Evolutionary conservation across 352 stramenopile genomes (phyloP), one percentile per base, ranked within the genome.

Genomic region (Peronospora farinosa): DNA sequence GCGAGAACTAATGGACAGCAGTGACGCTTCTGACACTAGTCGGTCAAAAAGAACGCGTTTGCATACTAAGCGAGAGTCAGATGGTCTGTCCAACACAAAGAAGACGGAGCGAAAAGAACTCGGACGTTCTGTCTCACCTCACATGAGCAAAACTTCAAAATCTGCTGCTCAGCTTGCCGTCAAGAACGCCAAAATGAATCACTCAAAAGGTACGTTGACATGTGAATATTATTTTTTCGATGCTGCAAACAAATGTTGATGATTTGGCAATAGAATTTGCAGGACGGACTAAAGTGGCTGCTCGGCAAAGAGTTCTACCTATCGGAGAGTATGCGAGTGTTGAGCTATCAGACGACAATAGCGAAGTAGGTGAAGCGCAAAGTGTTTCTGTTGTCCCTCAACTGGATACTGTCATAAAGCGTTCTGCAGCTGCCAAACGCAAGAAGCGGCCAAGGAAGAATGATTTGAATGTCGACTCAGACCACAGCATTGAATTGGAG

Each of bases 271-370:
- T 28, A 17, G 2, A 27, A n/a, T 47, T 5, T 45, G 25, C 30
- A 63, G 54, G 48, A 40, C 25, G 30, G 25, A 25, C 23, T 19
- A 57, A 53, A 28, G 49, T 57, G 36, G 42, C 35, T 30, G 42
- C 48, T 17, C 57, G 38, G 13, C 49, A 42, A 17, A 53, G 36
- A 6, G 13, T 47, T 21, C 28, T 42, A 21, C 32, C 35, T 25
- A 5, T 16, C 23, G 23, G 16, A 17, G 45, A 37, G 40, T 19
- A 40, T 21, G 31, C 40, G 37, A 43, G 6, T 8, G 12, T 30
- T 35, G 10, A 46, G 1, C 9, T 19, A 39, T 40, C 16, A 60
- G 51, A 43, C 37, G 25, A 15, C 54, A 49, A 19, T 37, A 53
- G 32, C 7, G 33, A 23, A 16, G 16, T 13, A 23, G 21, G 23